These are phyloP conservation scores for Coemansia sp. DNA, from an alignment of 192 early-diverging fungal species.

Conservation along the genomic window DNA sequence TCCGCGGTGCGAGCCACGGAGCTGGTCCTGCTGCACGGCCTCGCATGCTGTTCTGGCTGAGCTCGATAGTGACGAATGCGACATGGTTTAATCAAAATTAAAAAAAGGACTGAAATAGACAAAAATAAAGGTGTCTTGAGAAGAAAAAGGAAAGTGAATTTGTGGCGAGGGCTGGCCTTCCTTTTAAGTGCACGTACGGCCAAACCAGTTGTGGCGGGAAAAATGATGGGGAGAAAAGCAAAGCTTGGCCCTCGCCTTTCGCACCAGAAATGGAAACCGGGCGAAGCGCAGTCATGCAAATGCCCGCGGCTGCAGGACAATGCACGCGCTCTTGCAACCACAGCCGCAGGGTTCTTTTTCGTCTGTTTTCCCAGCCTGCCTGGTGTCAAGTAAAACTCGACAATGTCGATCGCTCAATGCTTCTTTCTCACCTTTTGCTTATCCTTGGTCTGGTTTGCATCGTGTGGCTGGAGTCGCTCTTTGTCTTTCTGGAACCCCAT, in stretches of 20 bases:
- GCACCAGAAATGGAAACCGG: not conserved
- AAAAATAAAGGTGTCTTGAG: not conserved
- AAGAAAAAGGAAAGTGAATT: not conserved
- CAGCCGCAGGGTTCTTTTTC: not conserved
- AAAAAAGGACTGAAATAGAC: not conserved
- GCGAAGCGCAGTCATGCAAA: not conserved
- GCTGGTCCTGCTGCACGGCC: constrained; percentile 39
- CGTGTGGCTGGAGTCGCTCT: not conserved
- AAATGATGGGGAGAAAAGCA: not conserved
- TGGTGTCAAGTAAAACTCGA: not conserved
- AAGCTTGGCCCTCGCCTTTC: not conserved
- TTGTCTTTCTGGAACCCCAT: not conserved
- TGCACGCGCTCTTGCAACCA: not conserved
- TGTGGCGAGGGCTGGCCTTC: not conserved
- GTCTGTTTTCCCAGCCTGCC: not conserved
- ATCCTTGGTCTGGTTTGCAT: not conserved
- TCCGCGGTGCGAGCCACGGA: constrained; percentile 31
- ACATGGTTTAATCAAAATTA: constrained; percentile 1
- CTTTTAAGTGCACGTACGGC: not conserved
- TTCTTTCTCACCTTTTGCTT: not conserved
- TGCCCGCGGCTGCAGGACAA: not conserved
- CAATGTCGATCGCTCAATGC: not conserved
- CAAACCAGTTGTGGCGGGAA: constrained; percentile 1
- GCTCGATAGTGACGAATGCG: constrained; percentile 17
- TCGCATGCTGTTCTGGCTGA: constrained; percentile 32